A percentile compares a stretch with the other conserved stretches of the same genome.
phyloP scores from a whole-genome alignment of 345 rosid genomes.

The Eucalyptus erythrocorys region DNA sequence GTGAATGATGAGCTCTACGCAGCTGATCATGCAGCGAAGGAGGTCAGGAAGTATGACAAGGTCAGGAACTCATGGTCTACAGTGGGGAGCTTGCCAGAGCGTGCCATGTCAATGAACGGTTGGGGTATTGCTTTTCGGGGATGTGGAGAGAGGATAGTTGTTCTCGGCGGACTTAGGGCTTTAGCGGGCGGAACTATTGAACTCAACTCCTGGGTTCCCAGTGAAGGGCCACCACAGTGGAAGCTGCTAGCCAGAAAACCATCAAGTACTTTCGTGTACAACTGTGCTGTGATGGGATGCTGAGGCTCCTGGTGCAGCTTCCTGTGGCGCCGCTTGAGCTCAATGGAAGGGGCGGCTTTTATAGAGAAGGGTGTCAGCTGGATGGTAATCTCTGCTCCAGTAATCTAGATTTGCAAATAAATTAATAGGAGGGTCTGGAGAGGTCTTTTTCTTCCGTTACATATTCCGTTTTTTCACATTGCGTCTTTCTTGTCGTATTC shows the following conservation, averaged over 20 bases:
- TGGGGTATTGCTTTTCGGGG: slow-evolving; percentile 90
- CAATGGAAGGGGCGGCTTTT: neutral
- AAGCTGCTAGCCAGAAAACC: slow-evolving; percentile 38
- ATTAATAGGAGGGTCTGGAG: neutral
- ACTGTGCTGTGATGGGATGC: slow-evolving; percentile 84
- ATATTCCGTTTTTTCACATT: neutral
- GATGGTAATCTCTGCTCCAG: neutral
- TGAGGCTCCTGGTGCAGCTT: slow-evolving; percentile 9
- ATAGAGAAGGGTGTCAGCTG: neutral
- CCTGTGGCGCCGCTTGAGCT: neutral
- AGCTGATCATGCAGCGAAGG: slow-evolving; percentile 44
- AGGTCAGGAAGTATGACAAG: slow-evolving; percentile 51
- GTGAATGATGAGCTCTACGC: slow-evolving; percentile 65
- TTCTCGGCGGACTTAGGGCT: slow-evolving; percentile 49
- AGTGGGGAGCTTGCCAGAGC: slow-evolving; percentile 47
- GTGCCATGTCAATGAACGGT: slow-evolving; percentile 47
- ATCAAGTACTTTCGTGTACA: slow-evolving; percentile 52
- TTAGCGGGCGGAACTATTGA: slow-evolving; percentile 42
- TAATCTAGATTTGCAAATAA: neutral
- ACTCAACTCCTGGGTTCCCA: slow-evolving; percentile 66
- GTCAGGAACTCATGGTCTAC: slow-evolving; percentile 29
- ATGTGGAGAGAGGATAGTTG: slow-evolving; percentile 54
- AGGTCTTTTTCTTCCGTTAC: neutral
- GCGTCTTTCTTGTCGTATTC: neutral
- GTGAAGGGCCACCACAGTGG: slow-evolving; percentile 49